Percentiles rank a stretch among this genome's conserved stretches.
These are phyloP conservation scores for Sporothrix euskadiensis DNA, from an alignment of 2,329 filamentous ascomycete species.

Conservation along the genomic window DNA sequence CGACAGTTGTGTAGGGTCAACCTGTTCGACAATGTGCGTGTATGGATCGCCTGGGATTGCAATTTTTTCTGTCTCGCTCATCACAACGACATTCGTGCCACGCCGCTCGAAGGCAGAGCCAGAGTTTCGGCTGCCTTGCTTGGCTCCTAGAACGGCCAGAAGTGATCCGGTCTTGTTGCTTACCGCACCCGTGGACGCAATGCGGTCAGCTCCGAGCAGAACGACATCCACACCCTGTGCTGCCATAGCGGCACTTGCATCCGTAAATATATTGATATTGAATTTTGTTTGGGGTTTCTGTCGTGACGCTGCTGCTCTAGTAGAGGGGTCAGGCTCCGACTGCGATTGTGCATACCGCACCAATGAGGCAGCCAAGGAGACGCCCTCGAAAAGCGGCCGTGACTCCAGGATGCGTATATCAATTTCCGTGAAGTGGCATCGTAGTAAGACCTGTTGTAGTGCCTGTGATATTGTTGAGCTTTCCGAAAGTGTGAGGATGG, in stretches of 20 bases:
- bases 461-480: conserved; percentile 61
- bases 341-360: conserved; percentile 32
- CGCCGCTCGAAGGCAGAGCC: neutral
- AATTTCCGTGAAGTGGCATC: conserved; percentile 42
- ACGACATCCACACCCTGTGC: conserved; percentile 56
- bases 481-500: conserved; percentile 61
- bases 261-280: conserved; percentile 56
- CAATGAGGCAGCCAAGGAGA: conserved; percentile 53
- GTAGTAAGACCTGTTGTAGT: conserved; percentile 47
- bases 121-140: conserved; percentile 39
- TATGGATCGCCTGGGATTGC: conserved; percentile 47
- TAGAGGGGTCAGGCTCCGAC: neutral
- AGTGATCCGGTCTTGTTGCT: conserved; percentile 69
- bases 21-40: conserved; percentile 52
- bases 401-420: conserved; percentile 66
- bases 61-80: conserved; percentile 65
- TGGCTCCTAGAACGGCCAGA: conserved; percentile 57
- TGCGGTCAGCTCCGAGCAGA: conserved; percentile 64
- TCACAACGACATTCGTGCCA: conserved; percentile 51
- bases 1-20: conserved; percentile 53
- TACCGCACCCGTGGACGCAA: conserved; percentile 58
- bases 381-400: conserved; percentile 65
- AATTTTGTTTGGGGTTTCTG: neutral
- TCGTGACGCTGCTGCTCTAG: conserved; percentile 29
- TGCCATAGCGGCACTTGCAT: conserved; percentile 60